Evolutionary conservation across 371 early-diverging fungal species (phyloP), one percentile per base, ranked within the genome.

Genomic region (Mucor saturninus): DNA sequence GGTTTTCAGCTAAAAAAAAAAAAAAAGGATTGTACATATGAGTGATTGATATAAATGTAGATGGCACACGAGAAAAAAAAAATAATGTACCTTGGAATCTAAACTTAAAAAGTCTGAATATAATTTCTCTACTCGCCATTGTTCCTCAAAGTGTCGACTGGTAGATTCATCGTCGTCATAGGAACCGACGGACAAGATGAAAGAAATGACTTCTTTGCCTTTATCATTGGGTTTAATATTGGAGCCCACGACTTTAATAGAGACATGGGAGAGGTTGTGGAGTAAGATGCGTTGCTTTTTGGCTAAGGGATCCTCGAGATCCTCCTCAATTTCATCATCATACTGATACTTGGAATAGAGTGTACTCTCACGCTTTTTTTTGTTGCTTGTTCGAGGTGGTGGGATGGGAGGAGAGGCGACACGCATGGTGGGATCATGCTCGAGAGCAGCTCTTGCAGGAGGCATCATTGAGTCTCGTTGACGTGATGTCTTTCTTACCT

Each of bases 81-180:
- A 0, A 11, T 35, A 4, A 35, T 64, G 67, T 64, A 92, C 91
- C 86, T 86, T 87, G 39, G 81, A 71, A 71, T 95, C 93, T 26
- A 95, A 73, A n/a, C 76, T 66, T 43, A 92, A 72, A 75, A 95
- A 92, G 71, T 95, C 95, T 3, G 88, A 79, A 72, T 94, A 95
- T 26, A 85, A 74, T 73, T 95, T 95, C 62, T 92, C 93, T 9
- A 94, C 86, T 32, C 89, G 83, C 94, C 95, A 94, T 50, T 88
- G 68, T 54, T 93, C 80, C 46, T 75, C 71, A 50, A 62, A 71
- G 11, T 48, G 46, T 9, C 15, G 15, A 51, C 58, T 67, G 40
- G 2, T 68, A 62, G 2, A 62, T 61, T 15, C 52, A 35, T 43
- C 29, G 11, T 69, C 67, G 29, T 69, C 71, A 30, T 2, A 42